Conservation (phyloP, 352 stramenopile species). For the Phytophthora nicotianae region DNA sequence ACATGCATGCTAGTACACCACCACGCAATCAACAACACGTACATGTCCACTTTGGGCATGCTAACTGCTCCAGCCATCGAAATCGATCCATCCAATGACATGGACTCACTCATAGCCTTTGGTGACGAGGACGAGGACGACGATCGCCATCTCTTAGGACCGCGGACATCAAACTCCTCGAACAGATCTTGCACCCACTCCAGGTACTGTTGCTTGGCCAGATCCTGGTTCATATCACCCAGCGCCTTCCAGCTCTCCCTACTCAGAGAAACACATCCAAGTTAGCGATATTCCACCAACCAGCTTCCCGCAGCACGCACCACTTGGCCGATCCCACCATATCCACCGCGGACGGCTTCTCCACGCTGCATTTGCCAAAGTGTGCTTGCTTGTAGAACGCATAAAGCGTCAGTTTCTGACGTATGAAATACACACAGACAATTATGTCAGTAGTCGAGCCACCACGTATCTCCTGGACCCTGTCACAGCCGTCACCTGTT, state of each 20-base stretch:
- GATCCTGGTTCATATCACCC: slow-evolving; percentile 52
- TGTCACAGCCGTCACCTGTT: slow-evolving; percentile 47
- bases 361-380: slow-evolving; percentile 55
- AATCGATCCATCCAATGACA: slow-evolving; percentile 42
- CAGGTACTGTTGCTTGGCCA: slow-evolving; percentile 73
- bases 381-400: slow-evolving; percentile 85
- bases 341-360: slow-evolving; percentile 69
- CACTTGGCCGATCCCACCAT: slow-evolving; percentile 76
- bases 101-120: slow-evolving; percentile 32
- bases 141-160: slow-evolving; percentile 29
- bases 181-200: slow-evolving; percentile 76
- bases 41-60: slow-evolving; percentile 76
- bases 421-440: slow-evolving; percentile 3
- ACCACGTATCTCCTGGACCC: background rate
- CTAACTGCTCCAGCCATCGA: slow-evolving; percentile 67
- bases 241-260: slow-evolving; percentile 78
- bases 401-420: slow-evolving; percentile 74
- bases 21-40: slow-evolving; percentile 9
- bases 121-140: slow-evolving; percentile 25
- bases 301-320: slow-evolving; percentile 29
- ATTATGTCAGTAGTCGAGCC: slow-evolving; percentile 16
- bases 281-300: background rate
- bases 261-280: background rate
- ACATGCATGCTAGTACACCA: background rate
- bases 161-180: slow-evolving; percentile 64